A percentile compares a stretch with the other conserved stretches of the same genome.
Conservation (phyloP, 1,139 yeast species). For the Insectozyma bohioensis region DNA sequence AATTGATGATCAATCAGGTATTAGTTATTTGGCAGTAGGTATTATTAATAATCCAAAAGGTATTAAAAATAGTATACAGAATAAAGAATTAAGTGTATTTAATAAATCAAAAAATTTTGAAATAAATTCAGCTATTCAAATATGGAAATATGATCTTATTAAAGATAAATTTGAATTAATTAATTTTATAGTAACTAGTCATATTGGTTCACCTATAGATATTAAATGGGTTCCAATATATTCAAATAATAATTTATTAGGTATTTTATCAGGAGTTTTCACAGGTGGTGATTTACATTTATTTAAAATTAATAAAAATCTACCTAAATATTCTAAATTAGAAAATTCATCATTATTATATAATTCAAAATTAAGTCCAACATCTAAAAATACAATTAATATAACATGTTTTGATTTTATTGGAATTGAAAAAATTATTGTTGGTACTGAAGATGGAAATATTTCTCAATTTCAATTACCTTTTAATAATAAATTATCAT, state of each 20-base stretch:
- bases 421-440: constrained; percentile 47
- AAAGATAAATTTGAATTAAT: constrained; percentile 22
- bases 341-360: constrained; percentile 29
- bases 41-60: constrained; percentile 34
- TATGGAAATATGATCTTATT: constrained; percentile 43
- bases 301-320: constrained; percentile 33
- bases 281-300: constrained; percentile 65
- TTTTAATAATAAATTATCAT: constrained; percentile 8
- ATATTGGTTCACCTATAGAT: constrained; percentile 54
- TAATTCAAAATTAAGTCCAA: constrained; percentile 16
- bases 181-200: constrained; percentile 36
- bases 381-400: constrained; percentile 25
- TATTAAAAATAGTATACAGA: constrained; percentile 23
- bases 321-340: constrained; percentile 23
- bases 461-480: constrained; percentile 60
- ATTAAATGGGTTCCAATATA: constrained; percentile 51
- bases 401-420: constrained; percentile 55
- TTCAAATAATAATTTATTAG: constrained; percentile 29
- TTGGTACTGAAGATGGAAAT: constrained; percentile 67
- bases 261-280: constrained; percentile 53
- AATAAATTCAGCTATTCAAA: constrained; percentile 42
- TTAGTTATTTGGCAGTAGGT: constrained; percentile 52
- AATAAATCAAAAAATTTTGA: constrained; percentile 10
- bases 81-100: constrained; percentile 36
- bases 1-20: constrained; percentile 9